Evolutionary conservation across 495 filamentous ascomycete species (phyloP), one percentile per base, ranked within the genome.

Genomic region (Talaromyces thailandensis): DNA sequence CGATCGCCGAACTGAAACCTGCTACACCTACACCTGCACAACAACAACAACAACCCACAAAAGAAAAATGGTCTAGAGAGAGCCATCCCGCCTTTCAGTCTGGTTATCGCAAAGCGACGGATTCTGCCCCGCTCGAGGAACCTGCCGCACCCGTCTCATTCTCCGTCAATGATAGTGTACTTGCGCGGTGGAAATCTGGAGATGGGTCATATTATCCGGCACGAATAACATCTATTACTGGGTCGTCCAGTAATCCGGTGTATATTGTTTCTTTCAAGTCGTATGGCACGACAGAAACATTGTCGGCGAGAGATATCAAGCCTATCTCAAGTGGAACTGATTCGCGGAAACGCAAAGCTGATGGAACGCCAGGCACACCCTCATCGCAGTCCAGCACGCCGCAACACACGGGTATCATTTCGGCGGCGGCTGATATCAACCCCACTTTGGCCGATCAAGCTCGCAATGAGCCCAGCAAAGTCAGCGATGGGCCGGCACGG

Each of bases 251-350:
- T 59, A 88, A 88, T 35, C 95, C 93, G 16, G 86, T 96, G 57
- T 98, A 97, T 71, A 86, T 89, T 56, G 93, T 98, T 64, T 93
- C 87, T 58, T 98, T 98, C 81, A 92, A 93, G 74, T 88, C 81
- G 61, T 97, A 98, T 69, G 69, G 65, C 37, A 92, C 84, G 16
- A 91, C 91, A 52, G 91, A 97, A 75, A 95, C 90, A 52, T 77
- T 97, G 64, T 83, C 88, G 57, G 81, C 86, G 62, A 89, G 91
- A 75, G 91, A 96, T 70, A 88, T 98, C 69, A 88, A 88, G 64
- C 88, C 93, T 60, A 74, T 93, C 40, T 74, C 78, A 45, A 83
- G 80, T 71, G 73, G 68, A 76, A 55, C 53, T 59, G 84, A 88
- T 60, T 84, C 82, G 64, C 87, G 88, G 73, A 96, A 96, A 79